phyloP scores from a whole-genome alignment of 495 filamentous ascomycete genomes.

The Pseudoneurospora amorphoporcata region DNA sequence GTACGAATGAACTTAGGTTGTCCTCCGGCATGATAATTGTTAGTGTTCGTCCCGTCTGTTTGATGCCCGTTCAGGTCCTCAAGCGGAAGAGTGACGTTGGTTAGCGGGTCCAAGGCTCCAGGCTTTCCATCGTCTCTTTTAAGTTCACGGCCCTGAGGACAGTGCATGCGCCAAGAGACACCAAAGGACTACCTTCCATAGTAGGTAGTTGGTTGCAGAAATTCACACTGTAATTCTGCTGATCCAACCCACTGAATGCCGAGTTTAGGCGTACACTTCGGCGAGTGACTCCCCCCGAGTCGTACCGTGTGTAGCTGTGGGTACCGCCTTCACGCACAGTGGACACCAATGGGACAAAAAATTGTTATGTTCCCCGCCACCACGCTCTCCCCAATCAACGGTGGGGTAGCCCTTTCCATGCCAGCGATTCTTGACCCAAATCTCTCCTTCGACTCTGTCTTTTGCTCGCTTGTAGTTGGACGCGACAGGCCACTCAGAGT shows the following conservation, averaged over 20 bases:
- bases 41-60: background rate
- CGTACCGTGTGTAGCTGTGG: background rate
- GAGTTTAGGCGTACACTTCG: background rate
- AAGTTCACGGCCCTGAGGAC: background rate
- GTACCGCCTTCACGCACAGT: background rate
- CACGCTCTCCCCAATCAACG: constrained; percentile 6
- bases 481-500: background rate
- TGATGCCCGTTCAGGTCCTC: background rate
- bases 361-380: constrained; percentile 18
- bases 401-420: constrained; percentile 19
- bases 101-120: background rate
- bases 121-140: background rate
- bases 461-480: background rate
- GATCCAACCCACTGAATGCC: background rate
- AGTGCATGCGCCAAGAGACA: background rate
- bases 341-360: background rate
- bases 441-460: background rate
- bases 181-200: background rate
- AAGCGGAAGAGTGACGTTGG: background rate
- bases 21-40: background rate
- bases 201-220: background rate
- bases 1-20: background rate
- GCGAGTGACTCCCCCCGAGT: background rate
- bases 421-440: background rate
- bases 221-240: background rate